Conservation (phyloP, 371 early-diverging fungal species). For the Mortierella sp. region DNA sequence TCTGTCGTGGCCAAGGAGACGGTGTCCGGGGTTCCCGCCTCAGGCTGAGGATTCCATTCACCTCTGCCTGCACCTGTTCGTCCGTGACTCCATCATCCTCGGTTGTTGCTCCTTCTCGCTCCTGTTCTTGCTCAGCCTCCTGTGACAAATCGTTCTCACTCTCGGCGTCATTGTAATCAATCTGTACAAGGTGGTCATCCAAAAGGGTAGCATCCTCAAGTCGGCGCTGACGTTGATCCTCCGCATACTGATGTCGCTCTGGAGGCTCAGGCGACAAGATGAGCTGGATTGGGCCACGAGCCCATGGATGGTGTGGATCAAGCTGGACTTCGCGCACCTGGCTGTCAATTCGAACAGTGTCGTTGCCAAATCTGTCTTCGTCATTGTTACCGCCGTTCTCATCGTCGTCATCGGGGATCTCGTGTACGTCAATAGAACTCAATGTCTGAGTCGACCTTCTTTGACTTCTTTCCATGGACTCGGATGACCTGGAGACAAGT, state of each 20-base stretch:
- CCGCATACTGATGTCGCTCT: conserved; percentile 5
- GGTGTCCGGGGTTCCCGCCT: conserved; percentile 7
- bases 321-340: conserved; percentile 36
- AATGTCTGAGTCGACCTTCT: conserved; percentile 3
- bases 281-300: conserved; percentile 39
- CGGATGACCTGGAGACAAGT: conserved; percentile 37
- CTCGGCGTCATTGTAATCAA: conserved; percentile 28
- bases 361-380: conserved; percentile 25
- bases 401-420: conserved; percentile 32
- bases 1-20: background rate
- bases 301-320: conserved; percentile 43
- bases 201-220: conserved; percentile 21
- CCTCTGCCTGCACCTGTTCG: conserved; percentile 16
- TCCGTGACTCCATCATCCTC: conserved; percentile 25
- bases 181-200: conserved; percentile 27
- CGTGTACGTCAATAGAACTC: conserved; percentile 25
- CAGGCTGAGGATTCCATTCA: conserved; percentile 21
- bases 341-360: conserved; percentile 38
- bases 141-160: conserved; percentile 52
- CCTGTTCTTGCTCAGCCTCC: conserved; percentile 14
- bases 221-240: conserved; percentile 13
- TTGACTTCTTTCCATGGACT: conserved; percentile 30
- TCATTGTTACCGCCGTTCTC: conserved; percentile 23
- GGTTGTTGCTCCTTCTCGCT: conserved; percentile 10
- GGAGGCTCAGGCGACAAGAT: conserved; percentile 20